These are phyloP conservation scores for Suillus cothurnatus DNA, from an alignment of 768 basidiomycete genomes.

Conservation along the genomic window DNA sequence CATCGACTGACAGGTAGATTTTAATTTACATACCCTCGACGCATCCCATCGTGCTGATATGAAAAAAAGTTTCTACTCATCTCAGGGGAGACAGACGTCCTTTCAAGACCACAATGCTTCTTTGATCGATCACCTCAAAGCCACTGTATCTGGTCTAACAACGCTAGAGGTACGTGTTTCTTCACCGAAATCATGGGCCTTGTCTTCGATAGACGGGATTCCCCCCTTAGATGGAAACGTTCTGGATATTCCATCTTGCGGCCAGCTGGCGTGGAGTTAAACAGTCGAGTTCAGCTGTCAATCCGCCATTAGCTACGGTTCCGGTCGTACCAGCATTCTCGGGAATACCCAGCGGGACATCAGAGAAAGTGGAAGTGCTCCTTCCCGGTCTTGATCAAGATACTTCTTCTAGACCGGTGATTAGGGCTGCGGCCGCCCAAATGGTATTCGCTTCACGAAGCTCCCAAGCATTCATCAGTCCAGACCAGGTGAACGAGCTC, in stretches of 20 bases:
- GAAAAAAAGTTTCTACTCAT: conserved; percentile 73
- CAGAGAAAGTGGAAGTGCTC: conserved; percentile 1
- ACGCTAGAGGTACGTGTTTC: conserved; percentile 63
- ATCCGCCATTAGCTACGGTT: conserved; percentile 47
- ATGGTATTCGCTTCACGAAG: conserved; percentile 81
- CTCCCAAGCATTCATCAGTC: conserved; percentile 75
- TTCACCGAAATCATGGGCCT: background rate
- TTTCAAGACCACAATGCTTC: conserved; percentile 73
- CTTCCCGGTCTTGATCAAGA: conserved; percentile 3
- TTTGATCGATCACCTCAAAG: conserved; percentile 59
- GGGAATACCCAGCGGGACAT: conserved; percentile 14
- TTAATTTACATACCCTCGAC: background rate
- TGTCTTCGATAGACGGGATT: conserved; percentile 5
- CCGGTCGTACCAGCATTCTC: conserved; percentile 43
- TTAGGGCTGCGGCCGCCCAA: conserved; percentile 78
- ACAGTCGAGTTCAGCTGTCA: conserved; percentile 21
- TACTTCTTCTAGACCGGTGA: conserved; percentile 34
- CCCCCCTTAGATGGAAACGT: conserved; percentile 74
- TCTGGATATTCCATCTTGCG: conserved; percentile 80
- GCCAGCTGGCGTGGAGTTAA: conserved; percentile 57
- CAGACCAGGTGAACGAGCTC: conserved; percentile 56
- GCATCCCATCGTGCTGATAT: conserved; percentile 14
- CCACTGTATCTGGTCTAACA: conserved; percentile 52
- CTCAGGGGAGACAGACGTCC: conserved; percentile 81
- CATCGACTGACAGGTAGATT: conserved; percentile 77